Conservation (phyloP, 2,329 filamentous ascomycete species). For the Hirsutella rhossiliensis region DNA sequence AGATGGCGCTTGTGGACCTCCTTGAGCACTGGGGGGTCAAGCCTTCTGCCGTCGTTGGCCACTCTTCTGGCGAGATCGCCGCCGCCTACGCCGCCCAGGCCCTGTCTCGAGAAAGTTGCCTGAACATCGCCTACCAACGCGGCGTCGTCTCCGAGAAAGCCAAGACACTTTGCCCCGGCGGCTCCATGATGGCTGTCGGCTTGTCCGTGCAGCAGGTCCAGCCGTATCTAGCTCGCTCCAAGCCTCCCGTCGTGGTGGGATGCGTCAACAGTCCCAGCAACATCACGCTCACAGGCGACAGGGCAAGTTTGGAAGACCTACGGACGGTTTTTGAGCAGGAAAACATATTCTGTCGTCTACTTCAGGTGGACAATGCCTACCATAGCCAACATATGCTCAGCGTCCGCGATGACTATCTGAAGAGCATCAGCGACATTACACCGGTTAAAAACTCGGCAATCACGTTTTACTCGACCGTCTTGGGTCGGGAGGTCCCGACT, state of each 20-base stretch:
- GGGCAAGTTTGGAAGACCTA: not conserved
- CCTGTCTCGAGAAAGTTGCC: not conserved
- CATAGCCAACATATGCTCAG: not conserved
- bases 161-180: not conserved
- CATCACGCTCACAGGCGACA: not conserved
- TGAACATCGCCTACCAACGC: not conserved
- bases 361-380: not conserved
- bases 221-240: not conserved
- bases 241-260: not conserved
- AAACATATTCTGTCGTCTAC: not conserved
- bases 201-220: not conserved
- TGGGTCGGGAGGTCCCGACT: not conserved
- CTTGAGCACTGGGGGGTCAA: not conserved
- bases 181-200: not conserved
- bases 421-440: not conserved
- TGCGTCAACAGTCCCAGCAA: constrained; percentile 1
- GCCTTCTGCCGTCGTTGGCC: not conserved
- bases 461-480: not conserved
- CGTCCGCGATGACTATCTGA: not conserved
- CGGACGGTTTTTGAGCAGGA: not conserved
- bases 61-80: not conserved
- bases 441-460: not conserved
- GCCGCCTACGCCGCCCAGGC: not conserved
- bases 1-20: not conserved
- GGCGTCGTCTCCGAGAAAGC: not conserved